phyloP scores from a whole-genome alignment of 345 rosid genomes.

The Hibiscus syriacus region DNA sequence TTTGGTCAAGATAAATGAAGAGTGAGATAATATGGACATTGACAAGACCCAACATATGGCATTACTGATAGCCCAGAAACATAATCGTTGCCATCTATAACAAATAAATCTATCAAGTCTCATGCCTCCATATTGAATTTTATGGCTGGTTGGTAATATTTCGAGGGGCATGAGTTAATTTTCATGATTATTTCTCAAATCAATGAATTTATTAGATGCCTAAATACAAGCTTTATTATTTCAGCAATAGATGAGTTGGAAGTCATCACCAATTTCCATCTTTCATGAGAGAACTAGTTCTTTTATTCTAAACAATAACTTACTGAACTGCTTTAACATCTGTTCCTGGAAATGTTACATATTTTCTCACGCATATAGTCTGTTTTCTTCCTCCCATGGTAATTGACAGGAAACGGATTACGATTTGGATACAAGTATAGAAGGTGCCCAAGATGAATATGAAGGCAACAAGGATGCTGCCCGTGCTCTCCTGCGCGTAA shows the following conservation, averaged over 20 bases:
- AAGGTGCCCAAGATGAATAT: conserved; percentile 54
- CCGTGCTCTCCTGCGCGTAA: conserved; percentile 86
- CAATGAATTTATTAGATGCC: too few species aligned
- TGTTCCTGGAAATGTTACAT: not conserved
- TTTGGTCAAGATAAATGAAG: too few species aligned
- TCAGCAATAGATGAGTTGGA: not conserved
- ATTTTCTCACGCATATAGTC: not conserved
- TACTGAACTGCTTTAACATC: not conserved
- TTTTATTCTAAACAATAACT: not conserved
- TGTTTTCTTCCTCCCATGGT: not conserved
- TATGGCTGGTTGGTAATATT: too few species aligned
- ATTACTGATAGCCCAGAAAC: too few species aligned
- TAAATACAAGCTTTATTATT: not conserved
- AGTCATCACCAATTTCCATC: not conserved
- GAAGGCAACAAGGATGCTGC: conserved; percentile 97
- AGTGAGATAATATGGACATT: too few species aligned
- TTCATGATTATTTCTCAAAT: too few species aligned
- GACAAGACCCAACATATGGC: too few species aligned
- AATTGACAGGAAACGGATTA: conserved; percentile 57
- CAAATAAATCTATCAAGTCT: too few species aligned
- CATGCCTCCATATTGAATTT: too few species aligned
- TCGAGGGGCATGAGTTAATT: too few species aligned
- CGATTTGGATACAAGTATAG: conserved; percentile 58
- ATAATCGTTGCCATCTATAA: too few species aligned
- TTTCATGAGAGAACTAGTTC: not conserved